Evolutionary conservation across 2,329 filamentous ascomycete species (phyloP).

Genomic region (Cercospora citrullina): DNA sequence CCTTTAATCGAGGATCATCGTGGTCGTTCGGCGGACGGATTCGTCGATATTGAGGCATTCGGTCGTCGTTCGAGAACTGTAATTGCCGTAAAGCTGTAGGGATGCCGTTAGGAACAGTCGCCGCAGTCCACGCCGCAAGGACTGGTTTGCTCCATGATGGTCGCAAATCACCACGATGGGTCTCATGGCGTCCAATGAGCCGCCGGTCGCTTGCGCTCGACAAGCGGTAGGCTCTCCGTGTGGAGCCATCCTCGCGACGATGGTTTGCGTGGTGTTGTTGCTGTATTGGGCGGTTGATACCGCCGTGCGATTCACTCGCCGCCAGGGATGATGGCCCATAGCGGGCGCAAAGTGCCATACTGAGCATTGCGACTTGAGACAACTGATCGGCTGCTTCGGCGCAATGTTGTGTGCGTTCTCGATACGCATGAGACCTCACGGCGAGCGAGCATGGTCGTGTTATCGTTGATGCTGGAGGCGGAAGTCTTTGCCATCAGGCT

Average conservation of each 20-base stretch:
- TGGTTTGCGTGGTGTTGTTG: neutral
- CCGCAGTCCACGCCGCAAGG: too few species aligned
- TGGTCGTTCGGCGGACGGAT: neutral
- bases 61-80: too few species aligned
- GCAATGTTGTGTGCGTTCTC: neutral
- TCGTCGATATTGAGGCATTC: neutral
- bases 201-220: neutral
- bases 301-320: neutral
- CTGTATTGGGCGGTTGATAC: neutral
- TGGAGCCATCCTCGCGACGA: neutral
- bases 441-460: neutral
- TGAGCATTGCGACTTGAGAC: neutral
- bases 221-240: neutral
- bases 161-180: neutral
- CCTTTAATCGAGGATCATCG: neutral
- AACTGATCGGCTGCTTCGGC: neutral
- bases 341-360: neutral
- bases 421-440: neutral
- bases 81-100: too few species aligned
- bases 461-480: neutral
- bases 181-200: neutral
- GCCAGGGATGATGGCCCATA: neutral
- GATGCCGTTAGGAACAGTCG: too few species aligned
- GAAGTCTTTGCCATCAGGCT: neutral
- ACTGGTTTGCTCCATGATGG: neutral